A percentile compares a stretch with the other conserved stretches of the same genome.
Evolutionary conservation across 1,284 basidiomycete species (phyloP).

Genomic region (Flammula alnicola): DNA sequence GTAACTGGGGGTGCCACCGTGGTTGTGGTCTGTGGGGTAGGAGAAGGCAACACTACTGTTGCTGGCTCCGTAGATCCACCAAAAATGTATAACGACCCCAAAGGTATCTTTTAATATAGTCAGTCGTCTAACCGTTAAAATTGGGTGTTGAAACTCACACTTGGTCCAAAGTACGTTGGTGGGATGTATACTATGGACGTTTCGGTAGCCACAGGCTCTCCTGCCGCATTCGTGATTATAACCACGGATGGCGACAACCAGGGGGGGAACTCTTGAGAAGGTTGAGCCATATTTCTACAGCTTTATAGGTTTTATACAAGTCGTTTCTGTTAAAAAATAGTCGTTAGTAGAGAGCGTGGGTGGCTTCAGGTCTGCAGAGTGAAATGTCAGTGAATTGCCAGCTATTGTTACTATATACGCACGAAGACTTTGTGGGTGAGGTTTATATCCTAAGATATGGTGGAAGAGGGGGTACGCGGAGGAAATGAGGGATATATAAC

Average conservation of each 20-base stretch:
- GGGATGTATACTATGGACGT: conserved; percentile 60
- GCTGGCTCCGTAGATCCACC: conserved; percentile 63
- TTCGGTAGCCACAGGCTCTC: conserved; percentile 53
- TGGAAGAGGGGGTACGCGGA: conserved; percentile 17
- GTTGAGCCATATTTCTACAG: conserved; percentile 55
- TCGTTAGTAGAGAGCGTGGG: conserved; percentile 46
- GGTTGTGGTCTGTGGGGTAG: conserved; percentile 29
- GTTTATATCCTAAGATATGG: conserved; percentile 23
- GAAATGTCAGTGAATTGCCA: conserved; percentile 4
- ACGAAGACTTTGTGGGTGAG: conserved; percentile 21
- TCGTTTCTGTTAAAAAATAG: conserved; percentile 30
- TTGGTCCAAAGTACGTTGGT: conserved; percentile 75
- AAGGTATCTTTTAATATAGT: conserved; percentile 57
- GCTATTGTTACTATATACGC: conserved; percentile 2
- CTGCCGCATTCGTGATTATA: conserved; percentile 52
- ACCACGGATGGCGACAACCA: conserved; percentile 64
- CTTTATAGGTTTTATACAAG: conserved; percentile 20
- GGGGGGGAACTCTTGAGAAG: conserved; percentile 63
- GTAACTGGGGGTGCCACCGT: conserved; percentile 27
- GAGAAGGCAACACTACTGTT: conserved; percentile 27
- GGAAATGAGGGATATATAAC: conserved; percentile 3
- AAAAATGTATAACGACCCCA: conserved; percentile 68
- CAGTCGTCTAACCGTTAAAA: conserved; percentile 2
- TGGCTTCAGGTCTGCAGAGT: conserved; percentile 26
- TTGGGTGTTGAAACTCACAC: conserved; percentile 51